phyloP scores from a whole-genome alignment of 2,329 filamentous ascomycete genomes.

The Elsinoe necatrix region DNA sequence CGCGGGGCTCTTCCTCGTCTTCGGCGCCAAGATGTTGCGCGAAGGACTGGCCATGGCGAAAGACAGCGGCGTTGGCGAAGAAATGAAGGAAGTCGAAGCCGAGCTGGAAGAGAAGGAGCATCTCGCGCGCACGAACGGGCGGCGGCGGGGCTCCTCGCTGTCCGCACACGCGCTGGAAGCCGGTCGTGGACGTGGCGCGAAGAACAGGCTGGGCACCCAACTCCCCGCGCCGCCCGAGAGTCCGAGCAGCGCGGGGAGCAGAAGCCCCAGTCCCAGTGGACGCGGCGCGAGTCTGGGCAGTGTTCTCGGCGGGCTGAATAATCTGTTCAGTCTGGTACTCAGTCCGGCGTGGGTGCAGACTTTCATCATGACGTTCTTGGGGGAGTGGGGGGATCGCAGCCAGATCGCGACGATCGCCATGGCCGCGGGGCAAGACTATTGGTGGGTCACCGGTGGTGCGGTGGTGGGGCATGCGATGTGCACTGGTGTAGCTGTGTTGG shows the following conservation, averaged over 20 bases:
- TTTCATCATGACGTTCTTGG: conserved; percentile 97
- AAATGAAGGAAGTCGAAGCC: conserved; percentile 95
- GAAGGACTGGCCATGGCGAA: conserved; percentile 70
- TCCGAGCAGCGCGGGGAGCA: conserved; percentile 14
- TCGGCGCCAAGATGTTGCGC: conserved; percentile 62
- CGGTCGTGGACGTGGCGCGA: conserved; percentile 66
- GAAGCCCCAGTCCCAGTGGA: conserved; percentile 15
- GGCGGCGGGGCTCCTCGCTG: conserved; percentile 54
- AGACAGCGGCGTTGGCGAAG: conserved; percentile 85
- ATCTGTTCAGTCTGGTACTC: conserved; percentile 77
- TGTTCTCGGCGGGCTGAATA: conserved; percentile 61
- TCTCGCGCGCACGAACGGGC: conserved; percentile 52
- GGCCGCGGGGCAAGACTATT: conserved; percentile 96
- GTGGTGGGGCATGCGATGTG: conserved; percentile 80
- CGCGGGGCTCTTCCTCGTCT: conserved; percentile 71
- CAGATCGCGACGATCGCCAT: conserved; percentile 98
- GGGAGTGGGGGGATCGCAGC: conserved; percentile 95
- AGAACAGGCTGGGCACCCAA: conserved; percentile 45
- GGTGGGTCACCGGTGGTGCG: conserved; percentile 93
- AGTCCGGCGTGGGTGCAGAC: conserved; percentile 98
- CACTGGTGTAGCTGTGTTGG: conserved; percentile 83
- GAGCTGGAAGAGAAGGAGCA: conserved; percentile 92
- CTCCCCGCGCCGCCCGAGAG: conserved; percentile 20
- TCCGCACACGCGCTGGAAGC: conserved; percentile 74
- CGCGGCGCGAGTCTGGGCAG: conserved; percentile 33